Conservation (phyloP, 2,329 filamentous ascomycete species). For the Keithomyces neogunnii region DNA sequence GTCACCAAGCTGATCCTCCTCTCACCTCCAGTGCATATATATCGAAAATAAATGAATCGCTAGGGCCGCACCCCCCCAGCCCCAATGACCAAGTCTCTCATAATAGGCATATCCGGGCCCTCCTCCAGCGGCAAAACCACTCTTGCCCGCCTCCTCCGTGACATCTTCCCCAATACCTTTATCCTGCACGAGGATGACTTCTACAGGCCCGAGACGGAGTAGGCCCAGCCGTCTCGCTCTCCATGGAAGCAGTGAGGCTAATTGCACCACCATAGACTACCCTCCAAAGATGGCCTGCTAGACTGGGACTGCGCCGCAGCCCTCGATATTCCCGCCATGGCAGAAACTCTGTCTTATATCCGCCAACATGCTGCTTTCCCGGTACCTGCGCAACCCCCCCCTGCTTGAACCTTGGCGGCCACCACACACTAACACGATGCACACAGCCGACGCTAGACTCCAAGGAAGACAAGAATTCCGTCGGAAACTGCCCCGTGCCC, state of each 20-base stretch:
- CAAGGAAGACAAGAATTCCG: slow-evolving; percentile 52
- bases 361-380: slow-evolving; percentile 57
- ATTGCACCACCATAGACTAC: slow-evolving; percentile 33
- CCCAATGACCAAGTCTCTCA: slow-evolving; percentile 36
- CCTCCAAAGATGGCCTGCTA: slow-evolving; percentile 51
- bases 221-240: slow-evolving; percentile 16
- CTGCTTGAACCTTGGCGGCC: background rate
- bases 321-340: slow-evolving; percentile 63
- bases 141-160: slow-evolving; percentile 72
- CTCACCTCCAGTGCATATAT: background rate
- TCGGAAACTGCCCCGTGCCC: slow-evolving; percentile 46
- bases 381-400: slow-evolving; percentile 24
- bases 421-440: background rate
- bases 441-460: slow-evolving; percentile 22
- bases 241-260: too few relatives aligned
- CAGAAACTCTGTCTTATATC: slow-evolving; percentile 60
- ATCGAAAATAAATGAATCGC: background rate
- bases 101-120: slow-evolving; percentile 79
- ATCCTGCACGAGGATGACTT: slow-evolving; percentile 97
- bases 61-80: too few relatives aligned
- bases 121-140: slow-evolving; percentile 96
- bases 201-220: slow-evolving; percentile 73
- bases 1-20: too few relatives aligned
- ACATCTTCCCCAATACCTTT: slow-evolving; percentile 69
- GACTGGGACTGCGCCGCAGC: slow-evolving; percentile 91